A percentile compares a stretch with the other conserved stretches of the same genome.
phyloP scores from a whole-genome alignment of 140 eudicot species.

The Senecio squalidus region DNA sequence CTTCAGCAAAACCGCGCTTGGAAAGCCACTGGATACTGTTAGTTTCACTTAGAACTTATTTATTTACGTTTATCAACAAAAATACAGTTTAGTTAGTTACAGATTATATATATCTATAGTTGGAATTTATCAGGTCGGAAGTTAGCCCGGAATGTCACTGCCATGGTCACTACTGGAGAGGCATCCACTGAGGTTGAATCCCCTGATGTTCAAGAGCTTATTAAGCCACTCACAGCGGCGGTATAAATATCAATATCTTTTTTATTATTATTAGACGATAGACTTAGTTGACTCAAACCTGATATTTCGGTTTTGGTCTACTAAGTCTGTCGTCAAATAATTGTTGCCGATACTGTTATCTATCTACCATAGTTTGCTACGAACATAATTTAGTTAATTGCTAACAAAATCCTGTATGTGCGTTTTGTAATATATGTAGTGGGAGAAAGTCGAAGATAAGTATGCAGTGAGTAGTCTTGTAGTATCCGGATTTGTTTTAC shows the following conservation, averaged over 20 bases:
- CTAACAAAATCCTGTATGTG: background rate
- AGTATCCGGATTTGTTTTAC: constrained; percentile 59
- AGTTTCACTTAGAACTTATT: constrained; percentile 14
- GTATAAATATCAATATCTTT: constrained; percentile 22
- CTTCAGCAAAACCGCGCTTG: constrained; percentile 37
- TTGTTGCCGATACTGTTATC: too few relatives aligned
- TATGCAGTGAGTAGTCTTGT: constrained; percentile 83
- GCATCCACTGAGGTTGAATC: constrained; percentile 49
- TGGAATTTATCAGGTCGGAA: constrained; percentile 47
- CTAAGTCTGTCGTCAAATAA: too few relatives aligned
- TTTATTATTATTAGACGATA: background rate
- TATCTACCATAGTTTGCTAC: too few relatives aligned
- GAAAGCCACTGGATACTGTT: constrained; percentile 70
- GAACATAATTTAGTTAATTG: too few relatives aligned
- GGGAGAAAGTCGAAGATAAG: constrained; percentile 96
- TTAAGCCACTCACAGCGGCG: constrained; percentile 67
- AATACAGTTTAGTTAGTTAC: background rate
- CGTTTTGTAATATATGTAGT: constrained; percentile 25
- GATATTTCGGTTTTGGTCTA: too few relatives aligned
- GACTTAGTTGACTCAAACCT: too few relatives aligned
- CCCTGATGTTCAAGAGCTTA: constrained; percentile 55
- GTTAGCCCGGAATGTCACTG: constrained; percentile 71
- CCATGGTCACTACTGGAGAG: constrained; percentile 88
- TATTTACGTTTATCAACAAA: background rate
- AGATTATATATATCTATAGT: background rate